Conservation (phyloP, 495 filamentous ascomycete species). For the Penicillium paxilli region DNA sequence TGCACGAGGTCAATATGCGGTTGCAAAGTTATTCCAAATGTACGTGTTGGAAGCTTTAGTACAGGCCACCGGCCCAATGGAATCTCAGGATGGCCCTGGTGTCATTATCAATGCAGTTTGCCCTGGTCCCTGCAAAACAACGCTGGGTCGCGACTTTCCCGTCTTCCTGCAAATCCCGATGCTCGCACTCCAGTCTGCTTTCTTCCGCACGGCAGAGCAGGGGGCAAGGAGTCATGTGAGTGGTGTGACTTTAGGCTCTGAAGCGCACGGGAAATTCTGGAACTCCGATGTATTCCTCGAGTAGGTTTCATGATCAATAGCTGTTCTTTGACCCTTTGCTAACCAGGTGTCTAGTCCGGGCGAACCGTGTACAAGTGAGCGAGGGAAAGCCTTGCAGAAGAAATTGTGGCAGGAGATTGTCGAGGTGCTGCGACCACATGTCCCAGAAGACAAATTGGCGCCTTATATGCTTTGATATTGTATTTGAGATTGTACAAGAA, state of each 20-base stretch:
- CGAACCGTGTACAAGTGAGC: background rate
- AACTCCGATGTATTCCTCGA: background rate
- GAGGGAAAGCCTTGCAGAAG: background rate
- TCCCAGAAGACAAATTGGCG: background rate
- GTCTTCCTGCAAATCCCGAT: background rate
- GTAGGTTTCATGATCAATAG: background rate
- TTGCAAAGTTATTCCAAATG: conserved; percentile 31
- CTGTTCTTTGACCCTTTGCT: background rate
- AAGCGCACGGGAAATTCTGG: conserved; percentile 32
- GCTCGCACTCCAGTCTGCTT: conserved; percentile 6
- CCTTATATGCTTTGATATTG: background rate
- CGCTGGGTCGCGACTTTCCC: background rate
- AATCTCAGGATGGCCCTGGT: conserved; percentile 1
- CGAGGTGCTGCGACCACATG: background rate
- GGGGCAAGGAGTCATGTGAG: conserved; percentile 32
- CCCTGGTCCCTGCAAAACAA: conserved; percentile 13
- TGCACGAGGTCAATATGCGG: conserved; percentile 11
- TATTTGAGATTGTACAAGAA: background rate
- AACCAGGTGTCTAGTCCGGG: background rate
- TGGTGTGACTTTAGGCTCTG: conserved; percentile 24
- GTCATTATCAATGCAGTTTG: conserved; percentile 19
- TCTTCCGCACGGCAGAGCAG: conserved; percentile 25
- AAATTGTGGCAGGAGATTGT: conserved; percentile 2
- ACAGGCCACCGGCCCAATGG: conserved; percentile 5
- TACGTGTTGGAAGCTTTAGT: conserved; percentile 14